Evolutionary conservation across 306 rosid genomes (phyloP).

Genomic region (Corylus heterophylla): DNA sequence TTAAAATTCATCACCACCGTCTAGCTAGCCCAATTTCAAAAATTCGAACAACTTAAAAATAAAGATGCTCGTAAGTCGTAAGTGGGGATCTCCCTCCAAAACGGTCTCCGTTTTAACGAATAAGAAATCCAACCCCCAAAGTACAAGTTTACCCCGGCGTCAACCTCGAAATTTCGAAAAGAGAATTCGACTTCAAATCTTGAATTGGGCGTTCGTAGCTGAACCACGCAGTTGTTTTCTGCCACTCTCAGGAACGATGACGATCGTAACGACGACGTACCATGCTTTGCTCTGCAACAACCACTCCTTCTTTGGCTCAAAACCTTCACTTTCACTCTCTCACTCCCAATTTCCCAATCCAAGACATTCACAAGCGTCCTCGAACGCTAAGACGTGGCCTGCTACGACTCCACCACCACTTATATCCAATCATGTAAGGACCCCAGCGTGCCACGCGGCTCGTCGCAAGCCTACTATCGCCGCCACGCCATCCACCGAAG

Average conservation of each 20-base stretch:
- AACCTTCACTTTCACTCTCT: slow-evolving; percentile 23
- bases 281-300: slow-evolving; percentile 35
- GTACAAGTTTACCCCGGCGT: neutral
- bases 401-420: slow-evolving; percentile 13
- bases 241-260: slow-evolving; percentile 24
- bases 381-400: neutral
- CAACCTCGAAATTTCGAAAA: slow-evolving; percentile 8
- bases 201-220: slow-evolving; percentile 13
- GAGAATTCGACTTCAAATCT: neutral
- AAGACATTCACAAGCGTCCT: neutral
- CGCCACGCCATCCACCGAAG: slow-evolving; percentile 22
- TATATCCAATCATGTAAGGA: slow-evolving; percentile 9
- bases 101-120: slow-evolving; percentile 4
- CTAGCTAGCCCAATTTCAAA: too few relatives aligned
- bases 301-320: slow-evolving; percentile 18
- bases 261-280: slow-evolving; percentile 32
- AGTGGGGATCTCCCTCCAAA: too few relatives aligned
- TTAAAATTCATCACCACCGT: too few relatives aligned
- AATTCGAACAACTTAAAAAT: too few relatives aligned
- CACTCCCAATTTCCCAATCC: slow-evolving; percentile 24
- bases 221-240: slow-evolving; percentile 30
- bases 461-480: slow-evolving; percentile 44
- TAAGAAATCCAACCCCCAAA: neutral
- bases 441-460: slow-evolving; percentile 35
- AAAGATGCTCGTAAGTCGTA: too few relatives aligned